Evolutionary conservation across 805 yeast species (phyloP), one percentile per base, ranked within the genome.

Genomic region (Cyberlindnera euphorbiae): DNA sequence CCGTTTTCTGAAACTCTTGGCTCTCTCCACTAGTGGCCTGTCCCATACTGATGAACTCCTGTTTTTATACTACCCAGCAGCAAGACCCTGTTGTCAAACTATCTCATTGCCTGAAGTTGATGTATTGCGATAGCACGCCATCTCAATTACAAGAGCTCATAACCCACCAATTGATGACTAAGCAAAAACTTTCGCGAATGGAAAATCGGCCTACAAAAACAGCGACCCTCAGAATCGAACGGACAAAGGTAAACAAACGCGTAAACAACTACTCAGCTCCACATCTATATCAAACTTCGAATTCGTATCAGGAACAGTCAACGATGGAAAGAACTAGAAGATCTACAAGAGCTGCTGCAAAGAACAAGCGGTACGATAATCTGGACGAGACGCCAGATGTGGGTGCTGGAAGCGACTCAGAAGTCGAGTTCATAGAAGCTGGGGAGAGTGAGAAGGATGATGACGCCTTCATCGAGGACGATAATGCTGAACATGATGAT

Each of bases 21-120:
- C 17, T 4, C 10, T 39, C 44, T 10, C 38, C 24, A 30, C 58
- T 53, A 1, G 43, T 9, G 3, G 51, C 17, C 26, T 52, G 56
- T 4, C 58, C 58, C 58, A 53, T 53, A 13, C 7, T 17, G 18
- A n/a, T n/a, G n/a, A n/a, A n/a, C n/a, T n/a, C n/a, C n/a, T n/a
- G n/a, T n/a, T n/a, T n/a, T n/a, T n/a, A n/a, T n/a, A n/a, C n/a
- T n/a, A n/a, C n/a, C n/a, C n/a, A n/a, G n/a, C n/a, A n/a, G n/a
- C 25, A 21, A 6, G 6, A 30, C 28, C 26, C 13, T 26, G 10
- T 8, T n/a, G 28, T 6, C 7, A 14, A 8, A 14, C 5, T 11
- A 11, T 26, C 9, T 7, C 17, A 8, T 16, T 6, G 16, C 6
- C 7, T 6, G 5, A 17, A 14, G 17, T n/a, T 11, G 17, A 13